Base-by-base conservation (phyloP, 768 basidiomycete genomes). In the Calocybe cyanea region DNA sequence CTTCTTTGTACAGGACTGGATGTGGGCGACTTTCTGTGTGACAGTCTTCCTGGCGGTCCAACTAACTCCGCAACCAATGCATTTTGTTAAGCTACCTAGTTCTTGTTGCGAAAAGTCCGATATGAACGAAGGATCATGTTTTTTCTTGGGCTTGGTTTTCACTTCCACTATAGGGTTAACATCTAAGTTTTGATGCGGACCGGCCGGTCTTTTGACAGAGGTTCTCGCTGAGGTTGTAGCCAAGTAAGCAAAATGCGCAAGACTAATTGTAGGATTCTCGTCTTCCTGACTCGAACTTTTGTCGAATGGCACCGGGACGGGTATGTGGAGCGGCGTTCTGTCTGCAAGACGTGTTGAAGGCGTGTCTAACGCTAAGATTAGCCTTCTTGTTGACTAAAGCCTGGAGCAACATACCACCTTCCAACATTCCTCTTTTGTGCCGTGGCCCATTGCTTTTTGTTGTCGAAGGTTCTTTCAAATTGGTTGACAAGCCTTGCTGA, bases 1-100 rank as follows among this genome's bases (percentile, higher is more conserved):
- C 61, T 83, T 89, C 63, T 75, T 81, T 10, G 84, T 78, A 59
- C 90, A 92, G 5, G 70, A 66, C 39, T 71, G 71, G 32, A 92
- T 76, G 57, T 92, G 90, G 2, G 70, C 53, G 58, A 77, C 62
- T 61, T 92, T 92, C 56, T 83, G 79, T 14, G 63, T 51, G 9
- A 65, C 65, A 3, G 76, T 76, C 60, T 92, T 92, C 43, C 76
- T 72, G 10, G 77, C 65, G 3, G 85, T 91, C 89, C 89, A 92
- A 1, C 62, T 62, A 11, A 73, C 57, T 18, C 79, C 76, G 53
- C 88, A 91, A 30, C 75, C 71, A 35, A 88, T 68, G 54, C 88
- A 91, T 54, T 68, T 77, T 9, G 65, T 59, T 1, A 90, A 57
- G 19, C 59, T 72, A 1, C 59, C 57, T 4, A 87, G 58, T 19